A percentile compares a stretch with the other conserved stretches of the same genome.
phyloP scores from a whole-genome alignment of 441 rosid species.

The Daphne laureola region DNA sequence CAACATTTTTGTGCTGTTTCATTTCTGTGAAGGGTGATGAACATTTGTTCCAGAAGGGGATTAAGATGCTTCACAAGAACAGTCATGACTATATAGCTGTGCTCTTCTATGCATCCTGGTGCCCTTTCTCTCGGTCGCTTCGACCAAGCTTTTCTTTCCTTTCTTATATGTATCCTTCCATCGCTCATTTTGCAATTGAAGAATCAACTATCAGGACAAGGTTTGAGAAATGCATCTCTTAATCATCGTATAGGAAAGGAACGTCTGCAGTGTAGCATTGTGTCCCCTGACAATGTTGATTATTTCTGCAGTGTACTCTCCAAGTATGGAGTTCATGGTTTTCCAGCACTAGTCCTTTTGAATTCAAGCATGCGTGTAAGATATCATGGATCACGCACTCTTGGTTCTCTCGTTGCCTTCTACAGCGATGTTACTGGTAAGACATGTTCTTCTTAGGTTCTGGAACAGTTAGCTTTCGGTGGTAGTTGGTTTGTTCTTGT shows the following conservation, averaged over 20 bases:
- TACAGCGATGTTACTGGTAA: constrained; percentile 68
- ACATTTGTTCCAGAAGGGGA: constrained; percentile 51
- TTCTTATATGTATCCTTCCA: constrained; percentile 56
- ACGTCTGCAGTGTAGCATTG: neutral
- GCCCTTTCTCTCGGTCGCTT: constrained; percentile 79
- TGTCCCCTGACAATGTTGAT: constrained; percentile 4
- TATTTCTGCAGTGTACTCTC: constrained; percentile 63
- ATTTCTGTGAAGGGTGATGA: constrained; percentile 67
- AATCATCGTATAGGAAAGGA: neutral
- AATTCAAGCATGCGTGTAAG: constrained; percentile 65
- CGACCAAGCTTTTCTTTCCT: constrained; percentile 60
- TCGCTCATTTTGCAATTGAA: constrained; percentile 70
- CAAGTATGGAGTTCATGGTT: constrained; percentile 92
- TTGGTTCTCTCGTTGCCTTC: constrained; percentile 65
- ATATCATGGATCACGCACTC: constrained; percentile 57
- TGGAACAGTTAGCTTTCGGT: too few relatives aligned
- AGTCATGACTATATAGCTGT: constrained; percentile 57
- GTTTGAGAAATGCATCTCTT: constrained; percentile 26
- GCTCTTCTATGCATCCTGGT: constrained; percentile 93
- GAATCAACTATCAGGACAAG: constrained; percentile 84
- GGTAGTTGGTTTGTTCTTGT: neutral
- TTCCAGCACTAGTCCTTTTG: constrained; percentile 72
- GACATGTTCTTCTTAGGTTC: constrained; percentile 13
- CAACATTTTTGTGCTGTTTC: constrained; percentile 5
- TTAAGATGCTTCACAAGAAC: constrained; percentile 55